Conservation (phyloP, 2,329 filamentous ascomycete species). For the Aspergillus quadrilineatus region DNA sequence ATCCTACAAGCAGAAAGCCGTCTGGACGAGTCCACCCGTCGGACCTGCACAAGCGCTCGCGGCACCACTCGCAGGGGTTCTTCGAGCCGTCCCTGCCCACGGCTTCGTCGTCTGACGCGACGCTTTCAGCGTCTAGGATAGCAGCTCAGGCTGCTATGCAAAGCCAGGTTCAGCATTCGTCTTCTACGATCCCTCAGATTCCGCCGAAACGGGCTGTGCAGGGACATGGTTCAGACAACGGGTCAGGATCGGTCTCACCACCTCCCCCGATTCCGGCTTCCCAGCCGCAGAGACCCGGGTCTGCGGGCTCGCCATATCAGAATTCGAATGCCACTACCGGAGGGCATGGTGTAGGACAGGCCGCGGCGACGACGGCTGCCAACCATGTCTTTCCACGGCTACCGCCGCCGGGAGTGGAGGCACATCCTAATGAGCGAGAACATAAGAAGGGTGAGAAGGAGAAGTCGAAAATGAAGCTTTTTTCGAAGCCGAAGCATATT, state of each 20-base stretch:
- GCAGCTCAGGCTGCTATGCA: slow-evolving; percentile 67
- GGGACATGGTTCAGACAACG: slow-evolving; percentile 37
- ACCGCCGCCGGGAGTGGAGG: slow-evolving; percentile 29
- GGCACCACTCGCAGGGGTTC: slow-evolving; percentile 64
- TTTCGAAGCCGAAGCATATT: slow-evolving; percentile 66
- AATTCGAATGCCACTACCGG: slow-evolving; percentile 38
- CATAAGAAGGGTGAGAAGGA: slow-evolving; percentile 60
- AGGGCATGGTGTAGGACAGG: slow-evolving; percentile 47
- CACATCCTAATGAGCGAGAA: slow-evolving; percentile 35
- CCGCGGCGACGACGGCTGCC: slow-evolving; percentile 61
- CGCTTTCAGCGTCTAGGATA: slow-evolving; percentile 61
- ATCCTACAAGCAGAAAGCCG: slow-evolving; percentile 35
- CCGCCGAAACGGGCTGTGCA: slow-evolving; percentile 57
- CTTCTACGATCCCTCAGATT: slow-evolving; percentile 30
- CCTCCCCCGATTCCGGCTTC: slow-evolving; percentile 29
- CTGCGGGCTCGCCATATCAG: slow-evolving; percentile 41
- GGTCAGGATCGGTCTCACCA: slow-evolving; percentile 29
- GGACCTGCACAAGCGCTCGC: slow-evolving; percentile 44
- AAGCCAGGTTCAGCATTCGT: slow-evolving; percentile 47
- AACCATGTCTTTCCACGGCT: slow-evolving; percentile 61
- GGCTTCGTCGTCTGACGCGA: slow-evolving; percentile 47
- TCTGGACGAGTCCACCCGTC: slow-evolving; percentile 38
- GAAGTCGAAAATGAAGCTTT: slow-evolving; percentile 67
- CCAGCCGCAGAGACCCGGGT: slow-evolving; percentile 22
- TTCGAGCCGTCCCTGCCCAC: slow-evolving; percentile 65